A percentile compares a stretch with the other conserved stretches of the same genome.
These are phyloP conservation scores for Talaromyces sp. DNA, from an alignment of 2,329 filamentous ascomycete species.

Conservation along the genomic window DNA sequence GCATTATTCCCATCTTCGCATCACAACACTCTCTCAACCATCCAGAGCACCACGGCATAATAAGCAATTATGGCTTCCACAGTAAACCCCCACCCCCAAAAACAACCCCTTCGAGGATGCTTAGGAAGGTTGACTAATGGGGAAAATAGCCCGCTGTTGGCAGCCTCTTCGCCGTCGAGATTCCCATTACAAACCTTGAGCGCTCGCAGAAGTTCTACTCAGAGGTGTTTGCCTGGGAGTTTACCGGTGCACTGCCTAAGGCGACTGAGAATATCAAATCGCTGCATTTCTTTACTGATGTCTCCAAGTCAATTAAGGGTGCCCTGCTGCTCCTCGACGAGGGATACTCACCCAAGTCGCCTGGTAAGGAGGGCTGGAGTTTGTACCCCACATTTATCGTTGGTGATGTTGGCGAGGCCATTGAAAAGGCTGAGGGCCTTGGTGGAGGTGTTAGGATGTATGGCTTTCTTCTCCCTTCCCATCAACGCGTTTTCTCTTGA, in stretches of 20 bases:
- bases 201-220: conserved; percentile 11
- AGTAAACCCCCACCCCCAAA: not conserved
- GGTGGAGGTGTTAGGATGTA: conserved; percentile 8
- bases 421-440: conserved; percentile 2
- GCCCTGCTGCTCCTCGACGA: conserved; percentile 11
- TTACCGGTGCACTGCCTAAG: not conserved
- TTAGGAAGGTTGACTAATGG: not conserved
- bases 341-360: not conserved
- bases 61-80: conserved; percentile 5
- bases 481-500: too few species aligned
- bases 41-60: not conserved
- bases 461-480: not conserved
- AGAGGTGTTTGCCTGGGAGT: conserved; percentile 8
- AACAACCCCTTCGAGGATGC: too few species aligned
- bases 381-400: conserved; percentile 8
- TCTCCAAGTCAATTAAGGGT: conserved; percentile 8
- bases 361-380: conserved; percentile 8
- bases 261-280: conserved; percentile 5
- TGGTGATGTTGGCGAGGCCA: conserved; percentile 6
- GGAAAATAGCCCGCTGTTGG: conserved; percentile 6
- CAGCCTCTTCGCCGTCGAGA: conserved; percentile 9
- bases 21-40: not conserved
- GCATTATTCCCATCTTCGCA: too few species aligned
- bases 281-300: conserved; percentile 12
- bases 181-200: conserved; percentile 6